Evolutionary conservation across 495 filamentous ascomycete genomes (phyloP).

Genomic region (Saxophila tyrrhenica): DNA sequence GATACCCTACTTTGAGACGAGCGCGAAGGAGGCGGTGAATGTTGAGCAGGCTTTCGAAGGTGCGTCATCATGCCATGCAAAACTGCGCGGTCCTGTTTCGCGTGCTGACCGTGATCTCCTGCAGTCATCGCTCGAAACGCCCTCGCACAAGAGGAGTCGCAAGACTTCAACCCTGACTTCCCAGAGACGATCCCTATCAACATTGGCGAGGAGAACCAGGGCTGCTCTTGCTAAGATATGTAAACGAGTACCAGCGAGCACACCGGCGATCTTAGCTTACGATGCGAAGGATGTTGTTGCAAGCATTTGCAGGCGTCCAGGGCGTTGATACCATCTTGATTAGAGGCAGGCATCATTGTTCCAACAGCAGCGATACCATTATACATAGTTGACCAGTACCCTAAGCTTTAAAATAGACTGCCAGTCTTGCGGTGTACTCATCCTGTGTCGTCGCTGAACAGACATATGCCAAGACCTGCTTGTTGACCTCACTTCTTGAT

Average conservation of each 20-base stretch:
- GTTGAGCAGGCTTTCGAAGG: conserved; percentile 98
- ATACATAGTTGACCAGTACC: too few relatives aligned
- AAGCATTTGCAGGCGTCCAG: not conserved
- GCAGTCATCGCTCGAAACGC: conserved; percentile 94
- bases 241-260: not conserved
- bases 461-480: not conserved
- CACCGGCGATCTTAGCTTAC: too few relatives aligned
- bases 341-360: not conserved
- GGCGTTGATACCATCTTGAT: not conserved
- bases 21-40: conserved; percentile 95
- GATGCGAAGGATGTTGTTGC: too few relatives aligned
- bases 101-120: not conserved
- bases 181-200: conserved; percentile 96
- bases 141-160: conserved; percentile 88
- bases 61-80: conserved; percentile 27
- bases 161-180: conserved; percentile 86
- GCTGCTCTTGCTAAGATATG: conserved; percentile 65
- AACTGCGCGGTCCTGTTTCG: not conserved
- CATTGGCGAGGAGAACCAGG: conserved; percentile 78
- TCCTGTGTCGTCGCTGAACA: too few relatives aligned
- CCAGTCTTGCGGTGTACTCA: too few relatives aligned
- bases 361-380: too few relatives aligned
- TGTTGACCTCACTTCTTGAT: not conserved
- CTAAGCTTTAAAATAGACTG: too few relatives aligned
- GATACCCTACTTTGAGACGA: conserved; percentile 98